Percentiles rank a stretch among this genome's conserved stretches.
These are phyloP conservation scores for Pyrrhoderma noxium DNA, from an alignment of 1,284 basidiomycete species.

Conservation along the genomic window DNA sequence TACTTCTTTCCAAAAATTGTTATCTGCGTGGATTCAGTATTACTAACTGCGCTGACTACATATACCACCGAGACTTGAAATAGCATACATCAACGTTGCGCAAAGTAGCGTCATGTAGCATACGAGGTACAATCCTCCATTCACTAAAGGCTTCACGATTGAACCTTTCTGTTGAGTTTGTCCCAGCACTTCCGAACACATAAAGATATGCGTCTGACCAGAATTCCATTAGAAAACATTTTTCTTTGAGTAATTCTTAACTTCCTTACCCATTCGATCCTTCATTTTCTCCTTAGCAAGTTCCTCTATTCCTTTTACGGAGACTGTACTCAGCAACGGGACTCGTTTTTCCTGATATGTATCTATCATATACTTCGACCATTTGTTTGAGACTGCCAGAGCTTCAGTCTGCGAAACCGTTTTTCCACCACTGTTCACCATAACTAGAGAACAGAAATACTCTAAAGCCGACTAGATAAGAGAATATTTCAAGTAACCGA, in stretches of 20 bases:
- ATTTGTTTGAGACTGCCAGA: constrained; percentile 16
- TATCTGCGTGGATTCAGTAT: constrained; percentile 34
- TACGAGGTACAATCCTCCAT: constrained; percentile 65
- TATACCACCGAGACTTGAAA: constrained; percentile 14
- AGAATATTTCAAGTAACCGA: too few species aligned
- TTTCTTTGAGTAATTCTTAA: too few species aligned
- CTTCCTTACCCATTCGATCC: constrained; percentile 26
- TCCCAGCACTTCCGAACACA: constrained; percentile 56
- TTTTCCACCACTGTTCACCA: too few species aligned
- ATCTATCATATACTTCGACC: constrained; percentile 27
- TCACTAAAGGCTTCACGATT: constrained; percentile 51
- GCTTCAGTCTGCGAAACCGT: too few species aligned
- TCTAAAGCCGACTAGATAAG: too few species aligned
- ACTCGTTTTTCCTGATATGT: constrained; percentile 24
- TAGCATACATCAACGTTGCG: constrained; percentile 51
- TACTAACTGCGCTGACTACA: not conserved
- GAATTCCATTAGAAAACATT: not conserved
- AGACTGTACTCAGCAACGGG: constrained; percentile 34
- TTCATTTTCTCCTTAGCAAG: constrained; percentile 37
- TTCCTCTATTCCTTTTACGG: constrained; percentile 37
- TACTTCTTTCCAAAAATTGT: constrained; percentile 65
- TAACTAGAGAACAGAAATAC: too few species aligned
- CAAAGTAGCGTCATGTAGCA: constrained; percentile 63
- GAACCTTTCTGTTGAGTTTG: constrained; percentile 44
- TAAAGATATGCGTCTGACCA: constrained; percentile 53